A percentile compares a stretch with the other conserved stretches of the same genome.
These are phyloP conservation scores for Apiospora malaysiana DNA, from an alignment of 2,329 filamentous ascomycete species.

Conservation along the genomic window DNA sequence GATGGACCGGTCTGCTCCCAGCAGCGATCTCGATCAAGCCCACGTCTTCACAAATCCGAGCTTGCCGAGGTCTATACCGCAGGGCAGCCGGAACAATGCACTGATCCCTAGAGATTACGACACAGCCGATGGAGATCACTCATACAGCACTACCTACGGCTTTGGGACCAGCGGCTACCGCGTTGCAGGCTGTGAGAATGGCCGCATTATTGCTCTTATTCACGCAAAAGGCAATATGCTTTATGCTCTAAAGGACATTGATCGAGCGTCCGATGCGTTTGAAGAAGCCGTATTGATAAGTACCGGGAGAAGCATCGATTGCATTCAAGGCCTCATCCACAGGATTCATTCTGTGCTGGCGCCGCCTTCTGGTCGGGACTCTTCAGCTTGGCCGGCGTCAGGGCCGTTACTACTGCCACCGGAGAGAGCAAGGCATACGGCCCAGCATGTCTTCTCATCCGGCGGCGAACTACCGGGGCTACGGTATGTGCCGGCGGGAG, in stretches of 20 bases:
- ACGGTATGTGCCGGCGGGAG: slow-evolving; percentile 70
- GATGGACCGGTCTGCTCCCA: slow-evolving; percentile 42
- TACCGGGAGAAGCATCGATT: slow-evolving; percentile 71
- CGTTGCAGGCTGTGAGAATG: slow-evolving; percentile 86
- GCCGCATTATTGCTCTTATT: slow-evolving; percentile 88
- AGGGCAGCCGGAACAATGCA: not conserved
- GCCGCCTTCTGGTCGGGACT: slow-evolving; percentile 37
- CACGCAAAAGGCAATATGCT: slow-evolving; percentile 99
- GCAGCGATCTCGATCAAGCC: slow-evolving; percentile 33
- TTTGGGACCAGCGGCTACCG: slow-evolving; percentile 85
- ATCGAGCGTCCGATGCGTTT: slow-evolving; percentile 83
- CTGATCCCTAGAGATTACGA: not conserved
- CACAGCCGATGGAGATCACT: not conserved
- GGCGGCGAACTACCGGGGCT: slow-evolving; percentile 82
- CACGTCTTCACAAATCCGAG: not conserved
- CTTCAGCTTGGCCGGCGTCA: slow-evolving; percentile 26
- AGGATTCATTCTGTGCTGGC: slow-evolving; percentile 76
- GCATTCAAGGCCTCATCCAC: slow-evolving; percentile 79
- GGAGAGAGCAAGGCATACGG: slow-evolving; percentile 81
- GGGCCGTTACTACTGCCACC: slow-evolving; percentile 82
- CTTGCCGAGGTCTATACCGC: not conserved
- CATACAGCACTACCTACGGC: slow-evolving; percentile 36
- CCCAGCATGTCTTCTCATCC: slow-evolving; percentile 79
- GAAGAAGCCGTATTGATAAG: slow-evolving; percentile 94
- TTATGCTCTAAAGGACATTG: slow-evolving; percentile 85